These are phyloP conservation scores for Cercophora newfieldiana DNA, from an alignment of 495 filamentous ascomycete genomes.

Conservation along the genomic window DNA sequence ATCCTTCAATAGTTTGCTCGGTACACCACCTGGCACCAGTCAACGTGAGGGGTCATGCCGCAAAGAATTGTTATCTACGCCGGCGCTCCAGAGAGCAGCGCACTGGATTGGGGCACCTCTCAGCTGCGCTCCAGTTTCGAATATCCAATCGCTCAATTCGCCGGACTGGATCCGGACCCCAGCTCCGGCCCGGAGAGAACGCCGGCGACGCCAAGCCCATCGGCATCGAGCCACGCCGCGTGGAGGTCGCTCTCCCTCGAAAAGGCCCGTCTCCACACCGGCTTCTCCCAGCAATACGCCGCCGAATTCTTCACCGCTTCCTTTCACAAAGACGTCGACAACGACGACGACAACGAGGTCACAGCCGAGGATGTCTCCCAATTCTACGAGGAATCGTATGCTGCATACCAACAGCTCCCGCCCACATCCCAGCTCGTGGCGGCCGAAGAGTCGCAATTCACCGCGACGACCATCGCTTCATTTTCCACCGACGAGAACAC, in stretches of 20 bases:
- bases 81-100: conserved; percentile 58
- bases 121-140: conserved; percentile 50
- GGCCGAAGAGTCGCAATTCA: conserved; percentile 1
- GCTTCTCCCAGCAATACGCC: conserved; percentile 50
- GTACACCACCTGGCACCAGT: neutral
- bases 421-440: conserved; percentile 51
- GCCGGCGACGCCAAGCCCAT: neutral
- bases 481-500: conserved; percentile 15
- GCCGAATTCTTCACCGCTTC: conserved; percentile 53
- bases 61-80: conserved; percentile 57
- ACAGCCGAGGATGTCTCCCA: conserved; percentile 42
- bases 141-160: conserved; percentile 51
- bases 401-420: conserved; percentile 60
- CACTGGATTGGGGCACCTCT: conserved; percentile 57
- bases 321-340: conserved; percentile 19
- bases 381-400: conserved; percentile 75
- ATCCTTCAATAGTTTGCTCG: neutral
- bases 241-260: conserved; percentile 52
- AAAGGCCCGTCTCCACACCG: conserved; percentile 37
- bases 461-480: conserved; percentile 12
- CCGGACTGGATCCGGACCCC: conserved; percentile 20
- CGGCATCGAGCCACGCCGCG: conserved; percentile 23
- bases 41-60: conserved; percentile 38
- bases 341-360: conserved; percentile 1
- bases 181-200: conserved; percentile 23